These are phyloP conservation scores for Niveomyces coronatus DNA, from an alignment of 2,329 filamentous ascomycete species.

Conservation along the genomic window DNA sequence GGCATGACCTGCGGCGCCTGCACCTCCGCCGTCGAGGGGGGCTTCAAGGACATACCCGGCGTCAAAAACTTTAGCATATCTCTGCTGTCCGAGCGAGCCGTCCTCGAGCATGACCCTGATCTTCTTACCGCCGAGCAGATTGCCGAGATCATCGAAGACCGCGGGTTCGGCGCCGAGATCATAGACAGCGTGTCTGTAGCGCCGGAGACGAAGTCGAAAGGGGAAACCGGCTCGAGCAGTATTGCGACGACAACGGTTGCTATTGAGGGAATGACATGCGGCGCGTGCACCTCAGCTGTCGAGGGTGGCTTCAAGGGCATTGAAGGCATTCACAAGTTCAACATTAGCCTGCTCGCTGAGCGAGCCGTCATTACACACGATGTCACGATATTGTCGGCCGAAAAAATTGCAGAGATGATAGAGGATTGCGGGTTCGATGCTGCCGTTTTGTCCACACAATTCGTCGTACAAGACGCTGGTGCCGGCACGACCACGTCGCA, in stretches of 20 bases:
- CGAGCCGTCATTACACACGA: constrained; percentile 84
- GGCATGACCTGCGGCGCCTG: constrained; percentile 91
- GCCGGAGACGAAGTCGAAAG: constrained; percentile 30
- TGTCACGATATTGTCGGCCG: constrained; percentile 54
- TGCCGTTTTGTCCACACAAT: constrained; percentile 64
- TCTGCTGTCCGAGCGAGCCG: constrained; percentile 72
- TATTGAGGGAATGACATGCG: constrained; percentile 96
- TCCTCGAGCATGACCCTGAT: constrained; percentile 65
- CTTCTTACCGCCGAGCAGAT: constrained; percentile 43
- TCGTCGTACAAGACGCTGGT: constrained; percentile 44
- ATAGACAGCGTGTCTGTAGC: constrained; percentile 45
- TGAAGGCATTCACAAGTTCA: constrained; percentile 76
- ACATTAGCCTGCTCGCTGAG: constrained; percentile 89
- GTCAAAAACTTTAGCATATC: constrained; percentile 73
- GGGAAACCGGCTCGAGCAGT: constrained; percentile 23
- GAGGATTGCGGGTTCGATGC: constrained; percentile 88
- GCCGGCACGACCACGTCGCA: constrained; percentile 53
- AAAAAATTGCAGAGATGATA: constrained; percentile 71
- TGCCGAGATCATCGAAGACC: constrained; percentile 52
- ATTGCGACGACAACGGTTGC: constrained; percentile 70
- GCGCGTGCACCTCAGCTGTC: constrained; percentile 87
- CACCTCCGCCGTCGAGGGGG: constrained; percentile 74
- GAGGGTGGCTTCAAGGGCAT: constrained; percentile 70
- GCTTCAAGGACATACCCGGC: constrained; percentile 64
- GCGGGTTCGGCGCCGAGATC: constrained; percentile 73